Evolutionary conservation across 805 yeast species (phyloP), one percentile per base, ranked within the genome.

Genomic region (Wickerhamomyces bovis): DNA sequence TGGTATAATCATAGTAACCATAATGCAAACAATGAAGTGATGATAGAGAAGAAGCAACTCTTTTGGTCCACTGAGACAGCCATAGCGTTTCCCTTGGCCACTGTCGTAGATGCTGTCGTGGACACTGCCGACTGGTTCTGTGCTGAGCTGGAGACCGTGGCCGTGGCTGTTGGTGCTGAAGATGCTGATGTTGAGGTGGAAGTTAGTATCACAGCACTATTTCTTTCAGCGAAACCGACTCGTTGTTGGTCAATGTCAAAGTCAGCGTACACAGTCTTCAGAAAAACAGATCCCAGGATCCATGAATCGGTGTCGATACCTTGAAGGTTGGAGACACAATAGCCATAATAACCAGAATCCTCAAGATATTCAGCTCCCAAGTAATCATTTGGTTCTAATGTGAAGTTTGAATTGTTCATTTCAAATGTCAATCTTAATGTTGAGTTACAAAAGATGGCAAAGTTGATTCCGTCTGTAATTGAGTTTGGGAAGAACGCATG

Each of bases 261-360:
- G 13, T 78, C 77, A 2, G 81, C 71, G 57, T 79, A 81, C 45
- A 72, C 79, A 28, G 69, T 68, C 48, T 73, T 73, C 53, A 82
- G 61, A 56, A 82, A 81, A 3, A 78, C 69, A n/a, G 78, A 81
- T 6, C 89, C 89, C 36, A 82, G 63, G 44, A 82, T 73, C 88
- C 88, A 82, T 1, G 72, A 60, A 16, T 60, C 58, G 11, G 69
- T 62, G 23, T 66, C 65, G n/a, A 74, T 56, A 10, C 85, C 87
- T 63, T 80, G 86, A 47, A 81, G 71, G 54, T 80, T 81, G 7
- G 85, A 77, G 12, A 81, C 80, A 67, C 89, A 82, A 56, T 75
- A 71, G 0, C 83, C 81, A 18, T 52, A 30, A 47, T 75, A 69
- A 0, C 52, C 60, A 0, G 72, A 63, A 35, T 52, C 48, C 5